phyloP scores from a whole-genome alignment of 2,329 filamentous ascomycete genomes.

The Calonectria pteridis region DNA sequence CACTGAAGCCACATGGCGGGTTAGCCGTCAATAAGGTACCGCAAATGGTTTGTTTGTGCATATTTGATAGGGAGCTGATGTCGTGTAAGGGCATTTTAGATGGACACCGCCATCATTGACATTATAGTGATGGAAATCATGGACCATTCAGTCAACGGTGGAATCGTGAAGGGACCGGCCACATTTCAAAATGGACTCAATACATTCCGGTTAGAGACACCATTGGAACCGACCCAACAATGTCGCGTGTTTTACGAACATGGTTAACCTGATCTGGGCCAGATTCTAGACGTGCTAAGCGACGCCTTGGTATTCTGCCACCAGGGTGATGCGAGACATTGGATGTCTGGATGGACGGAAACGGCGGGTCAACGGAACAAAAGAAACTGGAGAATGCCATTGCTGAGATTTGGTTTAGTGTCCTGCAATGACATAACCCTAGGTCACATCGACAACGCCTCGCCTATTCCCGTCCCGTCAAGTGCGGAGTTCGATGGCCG shows the following conservation, averaged over 20 bases:
- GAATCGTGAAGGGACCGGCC: neutral
- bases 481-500: neutral
- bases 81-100: neutral
- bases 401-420: neutral
- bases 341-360: neutral
- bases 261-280: neutral
- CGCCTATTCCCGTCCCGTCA: neutral
- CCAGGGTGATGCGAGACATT: constrained; percentile 11
- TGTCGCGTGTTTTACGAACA: neutral
- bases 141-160: neutral
- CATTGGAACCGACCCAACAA: neutral
- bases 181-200: neutral
- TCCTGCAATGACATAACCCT: neutral
- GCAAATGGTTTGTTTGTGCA: neutral
- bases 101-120: neutral
- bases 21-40: neutral
- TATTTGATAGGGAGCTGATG: neutral
- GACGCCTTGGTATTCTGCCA: neutral
- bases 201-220: neutral
- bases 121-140: neutral
- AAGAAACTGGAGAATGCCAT: neutral
- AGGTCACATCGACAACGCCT: neutral
- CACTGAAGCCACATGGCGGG: neutral
- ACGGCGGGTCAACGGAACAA: neutral
- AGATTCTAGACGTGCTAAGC: neutral